Conservation (phyloP, 2,329 filamentous ascomycete genomes). For the Achaetomium macrosporum region DNA sequence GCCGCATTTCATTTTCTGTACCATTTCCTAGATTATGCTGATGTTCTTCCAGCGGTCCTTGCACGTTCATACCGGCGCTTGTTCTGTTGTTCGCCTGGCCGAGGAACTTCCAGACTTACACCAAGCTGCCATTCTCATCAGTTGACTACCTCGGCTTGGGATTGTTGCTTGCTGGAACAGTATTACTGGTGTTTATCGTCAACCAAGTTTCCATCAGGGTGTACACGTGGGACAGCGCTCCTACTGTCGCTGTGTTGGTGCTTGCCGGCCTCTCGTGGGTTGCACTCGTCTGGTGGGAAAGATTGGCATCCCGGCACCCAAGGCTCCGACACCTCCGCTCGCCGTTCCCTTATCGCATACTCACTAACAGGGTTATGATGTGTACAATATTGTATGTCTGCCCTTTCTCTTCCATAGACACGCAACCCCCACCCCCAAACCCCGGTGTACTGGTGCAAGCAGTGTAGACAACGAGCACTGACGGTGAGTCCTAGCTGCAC, state of each 20-base stretch:
- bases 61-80: background rate
- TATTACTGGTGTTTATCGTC: constrained; percentile 24
- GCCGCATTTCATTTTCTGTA: background rate
- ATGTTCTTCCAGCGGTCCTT: background rate
- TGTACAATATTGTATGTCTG: constrained; percentile 10
- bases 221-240: constrained; percentile 21
- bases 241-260: constrained; percentile 19
- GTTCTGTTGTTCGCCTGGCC: constrained; percentile 8
- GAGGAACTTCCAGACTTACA: constrained; percentile 1
- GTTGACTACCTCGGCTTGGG: constrained; percentile 9
- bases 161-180: constrained; percentile 18
- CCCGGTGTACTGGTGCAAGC: too few relatives aligned
- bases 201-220: constrained; percentile 21
- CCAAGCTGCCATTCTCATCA: constrained; percentile 2
- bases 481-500: constrained; percentile 11
- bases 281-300: constrained; percentile 20
- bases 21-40: too few relatives aligned
- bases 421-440: too few relatives aligned
- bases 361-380: constrained; percentile 16
- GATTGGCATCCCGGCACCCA: constrained; percentile 11
- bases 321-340: constrained; percentile 16
- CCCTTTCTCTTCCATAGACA: too few relatives aligned
- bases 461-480: background rate
- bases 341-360: constrained; percentile 20
- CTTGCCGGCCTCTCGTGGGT: constrained; percentile 19